These are phyloP conservation scores for Tremella mesenterica DNA, from an alignment of 768 basidiomycete species.

Conservation along the genomic window DNA sequence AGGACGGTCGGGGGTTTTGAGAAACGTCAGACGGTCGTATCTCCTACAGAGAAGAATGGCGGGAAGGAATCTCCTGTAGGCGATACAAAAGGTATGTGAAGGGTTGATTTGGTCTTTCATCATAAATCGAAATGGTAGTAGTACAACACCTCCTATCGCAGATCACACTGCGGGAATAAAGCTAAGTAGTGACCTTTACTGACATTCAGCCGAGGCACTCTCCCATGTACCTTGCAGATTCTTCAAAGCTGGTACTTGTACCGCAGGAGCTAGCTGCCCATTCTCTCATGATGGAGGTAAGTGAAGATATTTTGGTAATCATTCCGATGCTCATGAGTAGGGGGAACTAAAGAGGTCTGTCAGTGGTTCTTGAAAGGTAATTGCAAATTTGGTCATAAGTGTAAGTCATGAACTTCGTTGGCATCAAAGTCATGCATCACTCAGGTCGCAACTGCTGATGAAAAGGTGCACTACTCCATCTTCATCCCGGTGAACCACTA, in stretches of 20 bases:
- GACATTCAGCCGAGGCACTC: slow-evolving; percentile 44
- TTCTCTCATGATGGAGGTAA: slow-evolving; percentile 75
- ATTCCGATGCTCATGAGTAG: slow-evolving; percentile 15
- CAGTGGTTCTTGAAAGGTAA: slow-evolving; percentile 71
- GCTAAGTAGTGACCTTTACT: not conserved
- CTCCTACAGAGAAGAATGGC: not conserved
- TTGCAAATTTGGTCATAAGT: slow-evolving; percentile 61
- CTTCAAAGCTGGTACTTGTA: slow-evolving; percentile 84
- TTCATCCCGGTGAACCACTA: slow-evolving; percentile 88
- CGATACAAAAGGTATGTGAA: slow-evolving; percentile 10
- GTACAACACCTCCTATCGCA: not conserved
- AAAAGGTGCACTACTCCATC: slow-evolving; percentile 81
- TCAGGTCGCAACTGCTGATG: slow-evolving; percentile 1
- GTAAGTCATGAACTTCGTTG: slow-evolving; percentile 24
- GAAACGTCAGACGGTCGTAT: not conserved
- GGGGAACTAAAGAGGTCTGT: slow-evolving; percentile 44
- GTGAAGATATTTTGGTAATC: slow-evolving; percentile 47
- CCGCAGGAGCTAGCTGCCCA: slow-evolving; percentile 87
- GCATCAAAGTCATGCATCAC: not conserved
- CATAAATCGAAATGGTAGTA: not conserved
- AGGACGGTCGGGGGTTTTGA: slow-evolving; percentile 35
- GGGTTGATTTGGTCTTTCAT: not conserved
- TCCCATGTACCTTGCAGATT: slow-evolving; percentile 98
- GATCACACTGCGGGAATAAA: not conserved
- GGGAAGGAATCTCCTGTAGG: not conserved